Evolutionary conservation across 2,329 filamentous ascomycete species (phyloP).

Genomic region (Clathrospora elynae): DNA sequence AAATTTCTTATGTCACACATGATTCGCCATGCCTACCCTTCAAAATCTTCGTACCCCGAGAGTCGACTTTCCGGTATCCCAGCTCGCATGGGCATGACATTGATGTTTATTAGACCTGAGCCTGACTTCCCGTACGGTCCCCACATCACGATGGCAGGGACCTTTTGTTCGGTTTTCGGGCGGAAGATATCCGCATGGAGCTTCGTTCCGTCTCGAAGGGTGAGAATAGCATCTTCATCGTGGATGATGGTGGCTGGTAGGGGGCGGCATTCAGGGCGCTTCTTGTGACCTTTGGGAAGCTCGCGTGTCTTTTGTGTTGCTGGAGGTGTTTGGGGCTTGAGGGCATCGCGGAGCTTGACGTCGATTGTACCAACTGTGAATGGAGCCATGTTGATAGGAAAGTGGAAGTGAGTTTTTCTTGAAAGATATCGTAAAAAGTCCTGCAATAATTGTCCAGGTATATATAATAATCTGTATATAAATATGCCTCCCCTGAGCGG

Average conservation of each 20-base stretch:
- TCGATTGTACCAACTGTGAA: too few relatives aligned
- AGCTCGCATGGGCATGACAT: not conserved
- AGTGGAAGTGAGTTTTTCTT: too few relatives aligned
- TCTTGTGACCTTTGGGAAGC: not conserved
- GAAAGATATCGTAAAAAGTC: too few relatives aligned
- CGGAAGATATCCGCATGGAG: conserved; percentile 12
- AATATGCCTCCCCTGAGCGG: too few relatives aligned
- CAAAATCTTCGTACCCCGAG: conserved; percentile 46
- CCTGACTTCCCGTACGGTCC: conserved; percentile 51
- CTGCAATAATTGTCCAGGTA: too few relatives aligned
- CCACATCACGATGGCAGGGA: conserved; percentile 53
- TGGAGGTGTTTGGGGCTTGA: too few relatives aligned
- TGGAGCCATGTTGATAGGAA: too few relatives aligned
- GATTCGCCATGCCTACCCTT: conserved; percentile 27
- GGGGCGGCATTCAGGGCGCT: not conserved
- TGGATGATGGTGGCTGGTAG: not conserved
- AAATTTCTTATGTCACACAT: not conserved
- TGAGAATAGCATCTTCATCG: conserved; percentile 2
- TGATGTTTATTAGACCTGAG: conserved; percentile 13
- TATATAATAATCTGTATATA: too few relatives aligned
- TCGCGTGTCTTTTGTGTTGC: too few relatives aligned
- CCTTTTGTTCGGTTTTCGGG: conserved; percentile 30
- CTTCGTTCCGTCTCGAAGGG: conserved; percentile 8
- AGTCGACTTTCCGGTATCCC: conserved; percentile 2
- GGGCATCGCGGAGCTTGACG: too few relatives aligned